A percentile compares a stretch with the other conserved stretches of the same genome.
phyloP scores from a whole-genome alignment of 805 yeast genomes.

The Myxozyma lipomycoides region DNA sequence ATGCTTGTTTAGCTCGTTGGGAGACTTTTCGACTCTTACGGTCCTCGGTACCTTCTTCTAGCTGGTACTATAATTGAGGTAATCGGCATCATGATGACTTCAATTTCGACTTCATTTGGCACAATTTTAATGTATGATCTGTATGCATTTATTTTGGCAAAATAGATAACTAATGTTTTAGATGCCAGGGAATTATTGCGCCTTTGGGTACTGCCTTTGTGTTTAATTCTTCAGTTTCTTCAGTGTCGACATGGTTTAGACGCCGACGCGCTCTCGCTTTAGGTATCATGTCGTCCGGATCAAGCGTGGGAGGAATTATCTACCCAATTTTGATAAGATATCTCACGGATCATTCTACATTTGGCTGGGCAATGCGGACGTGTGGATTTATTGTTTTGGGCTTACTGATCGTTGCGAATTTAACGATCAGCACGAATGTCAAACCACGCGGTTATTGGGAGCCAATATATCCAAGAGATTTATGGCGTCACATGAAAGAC shows the following conservation, averaged over 20 bases:
- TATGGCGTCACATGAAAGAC: slow-evolving; percentile 14
- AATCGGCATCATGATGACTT: slow-evolving; percentile 36
- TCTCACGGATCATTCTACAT: slow-evolving; percentile 45
- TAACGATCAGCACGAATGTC: slow-evolving; percentile 28
- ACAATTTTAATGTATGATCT: slow-evolving; percentile 54
- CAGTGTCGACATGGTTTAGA: slow-evolving; percentile 40
- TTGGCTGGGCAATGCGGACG: slow-evolving; percentile 51
- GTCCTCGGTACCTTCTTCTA: slow-evolving; percentile 22
- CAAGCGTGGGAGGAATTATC: slow-evolving; percentile 51
- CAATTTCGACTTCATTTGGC: slow-evolving; percentile 42
- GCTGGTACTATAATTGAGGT: slow-evolving; percentile 31
- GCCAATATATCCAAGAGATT: slow-evolving; percentile 19
- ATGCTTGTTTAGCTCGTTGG: slow-evolving; percentile 17
- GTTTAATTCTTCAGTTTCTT: slow-evolving; percentile 20
- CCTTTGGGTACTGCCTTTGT: slow-evolving; percentile 21
- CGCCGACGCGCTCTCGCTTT: slow-evolving; percentile 45
- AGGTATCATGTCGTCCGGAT: slow-evolving; percentile 49
- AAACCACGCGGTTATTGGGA: slow-evolving; percentile 17
- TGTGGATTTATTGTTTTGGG: slow-evolving; percentile 45
- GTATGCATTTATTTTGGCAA: slow-evolving; percentile 46
- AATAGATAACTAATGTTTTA: no score
- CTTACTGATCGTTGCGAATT: slow-evolving; percentile 31
- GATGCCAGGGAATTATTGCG: slow-evolving; percentile 38
- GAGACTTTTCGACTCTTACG: slow-evolving; percentile 26
- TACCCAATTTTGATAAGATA: slow-evolving; percentile 47